Evolutionary conservation across 768 basidiomycete genomes (phyloP).

Genomic region (Russula virescens): DNA sequence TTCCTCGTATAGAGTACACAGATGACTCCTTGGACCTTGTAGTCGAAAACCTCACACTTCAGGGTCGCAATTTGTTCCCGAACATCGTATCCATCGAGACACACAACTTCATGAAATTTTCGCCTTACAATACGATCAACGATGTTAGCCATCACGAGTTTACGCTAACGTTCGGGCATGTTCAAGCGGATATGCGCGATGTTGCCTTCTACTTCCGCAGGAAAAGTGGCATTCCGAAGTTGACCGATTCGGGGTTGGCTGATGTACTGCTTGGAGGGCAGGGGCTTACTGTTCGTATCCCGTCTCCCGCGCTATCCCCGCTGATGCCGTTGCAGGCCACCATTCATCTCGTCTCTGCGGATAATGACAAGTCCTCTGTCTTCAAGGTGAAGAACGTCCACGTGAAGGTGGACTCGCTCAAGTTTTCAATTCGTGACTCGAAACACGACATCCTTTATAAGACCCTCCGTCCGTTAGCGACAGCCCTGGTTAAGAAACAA

Average conservation of each 20-base stretch:
- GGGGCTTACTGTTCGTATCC: constrained; percentile 56
- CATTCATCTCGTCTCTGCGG: constrained; percentile 53
- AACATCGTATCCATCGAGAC: constrained; percentile 69
- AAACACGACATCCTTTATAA: constrained; percentile 90
- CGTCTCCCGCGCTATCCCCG: not conserved
- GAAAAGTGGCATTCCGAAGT: constrained; percentile 77
- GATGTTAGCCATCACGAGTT: constrained; percentile 70
- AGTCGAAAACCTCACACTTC: constrained; percentile 87
- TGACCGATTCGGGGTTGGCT: constrained; percentile 77
- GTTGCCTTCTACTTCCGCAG: constrained; percentile 87
- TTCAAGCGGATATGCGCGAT: constrained; percentile 92
- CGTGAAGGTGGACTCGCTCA: constrained; percentile 82
- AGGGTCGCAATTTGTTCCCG: constrained; percentile 86
- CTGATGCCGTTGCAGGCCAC: constrained; percentile 36
- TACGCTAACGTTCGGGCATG: constrained; percentile 70
- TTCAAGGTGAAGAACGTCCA: constrained; percentile 67
- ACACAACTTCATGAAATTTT: constrained; percentile 79
- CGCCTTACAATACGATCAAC: constrained; percentile 54
- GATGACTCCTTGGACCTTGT: constrained; percentile 84
- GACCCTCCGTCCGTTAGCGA: constrained; percentile 73
- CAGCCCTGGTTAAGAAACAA: constrained; percentile 74
- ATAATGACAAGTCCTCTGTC: constrained; percentile 60
- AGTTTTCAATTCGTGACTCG: constrained; percentile 85
- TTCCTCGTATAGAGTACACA: constrained; percentile 91
- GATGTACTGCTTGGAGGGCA: constrained; percentile 82